phyloP scores from a whole-genome alignment of 257 asterid genomes.

The Solanum clarkiae region DNA sequence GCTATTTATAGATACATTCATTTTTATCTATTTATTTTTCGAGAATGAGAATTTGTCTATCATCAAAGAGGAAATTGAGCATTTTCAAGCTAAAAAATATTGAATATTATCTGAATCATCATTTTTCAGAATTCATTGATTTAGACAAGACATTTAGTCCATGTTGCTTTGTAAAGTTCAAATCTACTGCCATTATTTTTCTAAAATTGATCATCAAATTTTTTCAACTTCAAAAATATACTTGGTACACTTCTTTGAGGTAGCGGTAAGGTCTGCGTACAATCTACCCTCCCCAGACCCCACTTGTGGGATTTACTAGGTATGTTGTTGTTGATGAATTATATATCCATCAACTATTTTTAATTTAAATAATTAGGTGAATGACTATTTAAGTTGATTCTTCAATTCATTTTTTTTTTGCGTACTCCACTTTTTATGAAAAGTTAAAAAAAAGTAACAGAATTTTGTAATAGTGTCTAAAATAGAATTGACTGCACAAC shows the following conservation, averaged over 20 bases:
- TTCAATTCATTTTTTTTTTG: neutral
- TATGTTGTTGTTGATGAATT: too few relatives aligned
- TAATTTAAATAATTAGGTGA: neutral
- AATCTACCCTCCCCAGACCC: too few relatives aligned
- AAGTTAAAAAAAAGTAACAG: neutral
- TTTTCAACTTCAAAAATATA: too few relatives aligned
- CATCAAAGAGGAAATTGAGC: neutral
- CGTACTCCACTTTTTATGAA: neutral
- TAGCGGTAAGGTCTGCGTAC: too few relatives aligned
- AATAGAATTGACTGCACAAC: neutral
- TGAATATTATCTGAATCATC: too few relatives aligned
- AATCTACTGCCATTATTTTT: too few relatives aligned
- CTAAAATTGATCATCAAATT: too few relatives aligned
- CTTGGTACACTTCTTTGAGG: too few relatives aligned
- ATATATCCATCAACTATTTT: neutral
- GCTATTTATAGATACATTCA: neutral
- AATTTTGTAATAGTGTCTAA: neutral
- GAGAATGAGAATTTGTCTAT: neutral
- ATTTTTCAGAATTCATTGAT: too few relatives aligned
- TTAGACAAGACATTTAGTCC: neutral
- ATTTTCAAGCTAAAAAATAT: fast-evolving
- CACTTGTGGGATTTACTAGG: too few relatives aligned
- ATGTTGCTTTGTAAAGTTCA: neutral
- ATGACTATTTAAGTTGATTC: neutral
- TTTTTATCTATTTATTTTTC: neutral